These are phyloP conservation scores for Fusarium denticulatum DNA, from an alignment of 2,329 filamentous ascomycete genomes.

Conservation along the genomic window DNA sequence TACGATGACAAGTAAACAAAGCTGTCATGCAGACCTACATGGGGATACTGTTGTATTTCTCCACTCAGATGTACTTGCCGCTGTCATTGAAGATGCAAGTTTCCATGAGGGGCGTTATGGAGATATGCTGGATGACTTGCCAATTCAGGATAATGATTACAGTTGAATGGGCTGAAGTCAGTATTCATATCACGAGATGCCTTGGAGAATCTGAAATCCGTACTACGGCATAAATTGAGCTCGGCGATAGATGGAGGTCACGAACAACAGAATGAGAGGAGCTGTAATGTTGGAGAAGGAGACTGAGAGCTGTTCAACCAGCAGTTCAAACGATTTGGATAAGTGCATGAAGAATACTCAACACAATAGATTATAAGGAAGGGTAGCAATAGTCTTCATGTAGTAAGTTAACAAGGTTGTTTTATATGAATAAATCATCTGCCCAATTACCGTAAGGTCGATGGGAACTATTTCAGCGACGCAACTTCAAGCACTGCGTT, in stretches of 20 bases:
- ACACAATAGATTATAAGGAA: neutral
- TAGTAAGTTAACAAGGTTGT: neutral
- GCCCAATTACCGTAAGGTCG: neutral
- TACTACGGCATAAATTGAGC: neutral
- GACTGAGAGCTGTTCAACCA: neutral
- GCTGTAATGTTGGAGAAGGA: neutral
- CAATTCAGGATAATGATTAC: neutral
- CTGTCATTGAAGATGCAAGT: neutral
- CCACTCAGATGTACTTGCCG: neutral
- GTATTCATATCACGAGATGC: neutral
- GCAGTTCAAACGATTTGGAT: neutral
- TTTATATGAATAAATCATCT: neutral
- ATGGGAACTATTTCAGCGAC: neutral
- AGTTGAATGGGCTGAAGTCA: neutral
- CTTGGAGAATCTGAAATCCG: neutral
- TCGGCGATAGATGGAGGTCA: neutral
- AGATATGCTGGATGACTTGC: neutral
- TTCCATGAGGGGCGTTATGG: no score
- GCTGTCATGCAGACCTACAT: no score
- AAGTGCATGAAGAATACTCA: neutral
- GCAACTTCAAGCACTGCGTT: neutral
- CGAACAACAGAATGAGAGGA: neutral
- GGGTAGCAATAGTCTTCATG: no score
- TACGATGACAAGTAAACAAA: neutral
- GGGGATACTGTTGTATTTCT: neutral